Base-by-base conservation (phyloP, 495 filamentous ascomycete species). In the Tetracladium marchalianum region DNA sequence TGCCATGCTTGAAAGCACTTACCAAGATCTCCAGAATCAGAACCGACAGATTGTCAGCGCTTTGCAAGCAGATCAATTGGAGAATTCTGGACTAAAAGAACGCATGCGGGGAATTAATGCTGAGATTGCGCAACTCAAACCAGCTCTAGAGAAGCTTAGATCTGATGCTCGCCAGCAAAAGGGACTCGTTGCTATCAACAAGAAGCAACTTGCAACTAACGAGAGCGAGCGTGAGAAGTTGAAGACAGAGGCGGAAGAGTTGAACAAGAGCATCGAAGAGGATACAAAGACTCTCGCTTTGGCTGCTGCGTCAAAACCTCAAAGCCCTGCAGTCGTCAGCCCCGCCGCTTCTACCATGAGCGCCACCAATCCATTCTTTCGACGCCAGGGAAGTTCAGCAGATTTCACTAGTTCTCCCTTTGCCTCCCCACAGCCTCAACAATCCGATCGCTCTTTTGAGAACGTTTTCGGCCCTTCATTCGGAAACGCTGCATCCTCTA, bases 111-210 rank as follows among this genome's bases (percentile, higher is more conserved):
- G 78, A 22, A 71, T 87, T 12, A 97, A 95, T 61, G 72, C 75
- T 9, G 86, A 90, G 56, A 84, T 94, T 52, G 70, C 75, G 31
- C 80, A 85, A 64, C 68, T 97, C 27, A 88, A 85, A 62, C 89
- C 87, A 7, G 80, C 88, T 41, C 72, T 97, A 41, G 92, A 98
- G 54, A 95, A 95, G 67, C 70, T 93, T 43, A 82, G 86, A 59
- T 84, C 80, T 10, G 86, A 92, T 52, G 86, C 89, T 34, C 79
- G 92, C 16, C 92, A 95, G 59, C 88, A 96, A 65, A 95, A 93
- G 64, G 92, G 92, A 9, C 65, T 95, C 36, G 92, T 93, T 37
- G 87, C 93, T 4, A 97, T 98, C 65, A 94, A 93, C 67, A 96
- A 93, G 68, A 97, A 98, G 67, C 92, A 98, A 66, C 71, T 96